Evolutionary conservation across 164 flowering plant genomes (phyloP), one percentile per base, ranked within the genome.

Genomic region (Vitis rupestris): DNA sequence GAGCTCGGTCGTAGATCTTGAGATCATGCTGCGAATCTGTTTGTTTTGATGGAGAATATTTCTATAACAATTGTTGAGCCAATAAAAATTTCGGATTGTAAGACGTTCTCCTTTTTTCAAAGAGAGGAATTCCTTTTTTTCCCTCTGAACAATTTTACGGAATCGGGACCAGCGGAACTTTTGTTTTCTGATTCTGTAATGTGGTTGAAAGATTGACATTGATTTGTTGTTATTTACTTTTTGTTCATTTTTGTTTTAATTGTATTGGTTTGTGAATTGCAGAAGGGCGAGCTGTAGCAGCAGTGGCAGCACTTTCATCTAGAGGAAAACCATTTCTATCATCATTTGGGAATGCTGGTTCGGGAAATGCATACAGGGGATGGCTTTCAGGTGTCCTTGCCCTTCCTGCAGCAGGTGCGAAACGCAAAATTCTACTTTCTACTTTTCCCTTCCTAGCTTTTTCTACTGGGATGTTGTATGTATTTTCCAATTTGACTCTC

Each of bases 401-500:
- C 27, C 81, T 93, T 70, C 94, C 99, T 61, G 91, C 88, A 1
- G 97, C 97, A 90, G 98, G 99, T 95, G 77, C 67, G 63, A 66
- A 59, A 30, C 61, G 59, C 10, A 29, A 50, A 50, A 44, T 27
- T 53, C 52, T 49, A 9, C 48, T 55, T 30, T 68, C 52, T 17
- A 66, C 17, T 66, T 9, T 66, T 16, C 15, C 10, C 64, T 9
- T n/a, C 17, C 27, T 15, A 1, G 14, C 31, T 44, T 55, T 47
- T 29, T 68, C 16, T 29, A 17, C 16, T 23, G 15, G 29, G 30
- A 9, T 49, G 69, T n/a, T 14, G 13, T 57, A 37, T 37, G 44
- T 37, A 3, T 37, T 37, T 37, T 3, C 44, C 44, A 2, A 37
- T 37, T 37, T 37, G 44, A 37, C 0, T 37, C 44, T 37, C 44